phyloP scores from a whole-genome alignment of 2,329 filamentous ascomycete species.

The Pseudogymnoascus sp. region DNA sequence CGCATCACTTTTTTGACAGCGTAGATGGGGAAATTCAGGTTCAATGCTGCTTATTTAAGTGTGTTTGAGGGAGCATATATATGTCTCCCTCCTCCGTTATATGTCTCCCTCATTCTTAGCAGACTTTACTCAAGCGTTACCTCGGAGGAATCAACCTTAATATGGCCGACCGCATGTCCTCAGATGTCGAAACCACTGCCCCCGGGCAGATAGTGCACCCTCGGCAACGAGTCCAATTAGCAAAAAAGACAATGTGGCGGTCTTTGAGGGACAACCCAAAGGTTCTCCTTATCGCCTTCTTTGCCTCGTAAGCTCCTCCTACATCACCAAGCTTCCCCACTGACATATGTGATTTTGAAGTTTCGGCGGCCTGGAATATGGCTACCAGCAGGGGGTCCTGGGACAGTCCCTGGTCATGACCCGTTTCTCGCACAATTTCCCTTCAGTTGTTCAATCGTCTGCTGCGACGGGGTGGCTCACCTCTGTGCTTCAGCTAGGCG shows the following conservation, averaged over 20 bases:
- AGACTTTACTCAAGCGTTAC: not conserved
- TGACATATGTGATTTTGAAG: slow-evolving; percentile 22
- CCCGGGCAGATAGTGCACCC: not conserved
- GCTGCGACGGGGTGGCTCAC: slow-evolving; percentile 45
- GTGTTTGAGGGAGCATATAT: not conserved
- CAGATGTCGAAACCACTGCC: not conserved
- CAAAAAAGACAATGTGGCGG: slow-evolving; percentile 22
- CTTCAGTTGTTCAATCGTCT: slow-evolving; percentile 38
- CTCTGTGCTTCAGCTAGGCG: slow-evolving; percentile 43
- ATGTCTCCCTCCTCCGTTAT: not conserved
- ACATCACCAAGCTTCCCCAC: not conserved
- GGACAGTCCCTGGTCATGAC: slow-evolving; percentile 48
- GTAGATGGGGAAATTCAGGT: not conserved
- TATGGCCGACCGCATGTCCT: not conserved
- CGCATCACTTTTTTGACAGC: not conserved
- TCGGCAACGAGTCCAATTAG: slow-evolving; percentile 10
- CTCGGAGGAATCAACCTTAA: not conserved
- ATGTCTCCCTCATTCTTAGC: not conserved
- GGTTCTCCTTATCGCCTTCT: slow-evolving; percentile 34
- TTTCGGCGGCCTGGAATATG: slow-evolving; percentile 46
- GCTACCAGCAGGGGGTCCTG: slow-evolving; percentile 48
- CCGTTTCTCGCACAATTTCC: slow-evolving; percentile 43
- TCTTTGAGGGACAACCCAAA: slow-evolving; percentile 32
- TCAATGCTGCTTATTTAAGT: not conserved
- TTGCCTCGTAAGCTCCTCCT: slow-evolving; percentile 31